These are phyloP conservation scores for Pichia cabralensis DNA, from an alignment of 805 yeast genomes.

Conservation along the genomic window DNA sequence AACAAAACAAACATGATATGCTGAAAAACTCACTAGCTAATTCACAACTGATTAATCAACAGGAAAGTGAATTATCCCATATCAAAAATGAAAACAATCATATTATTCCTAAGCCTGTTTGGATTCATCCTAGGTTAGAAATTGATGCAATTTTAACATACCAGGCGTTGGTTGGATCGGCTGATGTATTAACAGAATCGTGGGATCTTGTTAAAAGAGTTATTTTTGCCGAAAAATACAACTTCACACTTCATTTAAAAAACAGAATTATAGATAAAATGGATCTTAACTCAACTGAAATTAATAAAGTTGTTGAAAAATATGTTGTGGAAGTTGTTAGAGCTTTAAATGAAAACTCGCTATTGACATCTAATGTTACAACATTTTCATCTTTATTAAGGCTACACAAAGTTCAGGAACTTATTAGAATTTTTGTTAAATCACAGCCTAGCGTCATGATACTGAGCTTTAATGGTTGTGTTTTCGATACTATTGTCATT, in stretches of 20 bases:
- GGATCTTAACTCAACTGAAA: constrained; percentile 1
- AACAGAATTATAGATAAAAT: constrained; percentile 19
- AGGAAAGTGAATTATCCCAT: no score
- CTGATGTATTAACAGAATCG: constrained; percentile 11
- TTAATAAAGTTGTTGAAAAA: neutral
- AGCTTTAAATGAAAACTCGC: constrained; percentile 11
- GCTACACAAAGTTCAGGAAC: constrained; percentile 13
- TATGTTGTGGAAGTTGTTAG: constrained; percentile 11
- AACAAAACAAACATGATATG: constrained; percentile 1
- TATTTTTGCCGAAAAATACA: constrained; percentile 22
- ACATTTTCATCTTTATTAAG: constrained; percentile 15
- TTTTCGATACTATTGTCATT: constrained; percentile 17
- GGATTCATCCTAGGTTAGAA: constrained; percentile 27
- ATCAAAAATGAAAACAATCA: constrained; percentile 11
- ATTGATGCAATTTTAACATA: constrained; percentile 25
- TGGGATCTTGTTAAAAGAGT: constrained; percentile 16
- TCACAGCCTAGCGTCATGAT: constrained; percentile 12
- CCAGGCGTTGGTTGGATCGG: constrained; percentile 18
- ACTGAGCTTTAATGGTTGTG: constrained; percentile 16
- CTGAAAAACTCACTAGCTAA: neutral
- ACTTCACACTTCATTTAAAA: constrained; percentile 5
- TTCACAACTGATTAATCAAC: no score
- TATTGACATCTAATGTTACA: constrained; percentile 5
- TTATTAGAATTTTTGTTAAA: constrained; percentile 20
- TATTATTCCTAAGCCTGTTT: constrained; percentile 20